phyloP scores from a whole-genome alignment of 108 stramenopile genomes.

The Cylindrotheca fusiformis region DNA sequence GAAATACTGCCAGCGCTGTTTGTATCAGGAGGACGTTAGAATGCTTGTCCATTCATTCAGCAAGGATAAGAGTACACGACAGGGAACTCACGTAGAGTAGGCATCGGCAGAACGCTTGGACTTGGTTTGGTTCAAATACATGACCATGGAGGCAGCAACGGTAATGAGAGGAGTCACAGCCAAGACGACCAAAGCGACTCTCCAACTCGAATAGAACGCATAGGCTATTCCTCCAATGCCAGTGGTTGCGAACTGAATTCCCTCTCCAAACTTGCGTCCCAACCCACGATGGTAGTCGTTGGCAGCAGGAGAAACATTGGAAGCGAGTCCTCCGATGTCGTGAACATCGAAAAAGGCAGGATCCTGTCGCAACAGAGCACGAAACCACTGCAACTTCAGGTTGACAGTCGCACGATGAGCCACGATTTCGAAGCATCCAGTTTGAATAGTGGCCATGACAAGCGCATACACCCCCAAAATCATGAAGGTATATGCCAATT shows the following conservation, averaged over 20 bases:
- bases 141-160: slow-evolving; percentile 21
- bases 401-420: slow-evolving; percentile 17
- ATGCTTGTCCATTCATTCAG: neutral
- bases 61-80: neutral
- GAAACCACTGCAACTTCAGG: slow-evolving; percentile 47
- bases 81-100: slow-evolving; percentile 1
- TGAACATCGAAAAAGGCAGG: slow-evolving; percentile 58
- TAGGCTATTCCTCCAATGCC: slow-evolving; percentile 58
- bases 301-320: slow-evolving; percentile 13
- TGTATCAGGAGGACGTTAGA: neutral
- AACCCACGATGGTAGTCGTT: slow-evolving; percentile 44
- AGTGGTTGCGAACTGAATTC: slow-evolving; percentile 64
- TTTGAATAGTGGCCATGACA: slow-evolving; percentile 38
- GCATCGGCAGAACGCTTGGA: neutral
- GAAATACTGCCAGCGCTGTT: slow-evolving; percentile 46
- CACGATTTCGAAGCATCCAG: slow-evolving; percentile 40
- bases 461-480: slow-evolving; percentile 58
- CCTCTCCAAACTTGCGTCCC: slow-evolving; percentile 72
- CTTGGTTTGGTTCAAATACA: slow-evolving; percentile 2
- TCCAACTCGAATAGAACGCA: slow-evolving; percentile 56
- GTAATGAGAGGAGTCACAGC: slow-evolving; percentile 34
- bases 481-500: slow-evolving; percentile 52
- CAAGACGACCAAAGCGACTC: slow-evolving; percentile 32
- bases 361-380: slow-evolving; percentile 65
- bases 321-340: slow-evolving; percentile 43